Evolutionary conservation across 768 basidiomycete genomes (phyloP).

Genomic region (Tulasnella sp.): DNA sequence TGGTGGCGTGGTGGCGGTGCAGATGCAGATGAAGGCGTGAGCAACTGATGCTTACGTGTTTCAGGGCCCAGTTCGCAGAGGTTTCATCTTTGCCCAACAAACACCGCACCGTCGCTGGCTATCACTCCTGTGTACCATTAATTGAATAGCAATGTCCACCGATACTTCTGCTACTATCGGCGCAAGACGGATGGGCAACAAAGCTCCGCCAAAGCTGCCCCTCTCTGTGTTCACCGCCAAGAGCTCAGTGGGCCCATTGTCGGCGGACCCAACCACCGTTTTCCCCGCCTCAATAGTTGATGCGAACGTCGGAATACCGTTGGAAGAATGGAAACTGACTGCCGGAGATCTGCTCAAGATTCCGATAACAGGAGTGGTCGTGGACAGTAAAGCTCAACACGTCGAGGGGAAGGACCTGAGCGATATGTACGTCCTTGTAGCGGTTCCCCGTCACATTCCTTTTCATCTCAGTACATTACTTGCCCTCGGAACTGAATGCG

Average conservation of each 20-base stretch:
- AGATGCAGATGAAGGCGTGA: too few relatives aligned
- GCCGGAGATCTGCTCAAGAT: constrained; percentile 36
- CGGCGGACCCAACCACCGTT: constrained; percentile 55
- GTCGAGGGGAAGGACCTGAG: not conserved
- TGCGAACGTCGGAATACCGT: constrained; percentile 45
- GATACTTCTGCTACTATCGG: not conserved
- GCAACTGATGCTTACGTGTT: too few relatives aligned
- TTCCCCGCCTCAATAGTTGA: constrained; percentile 57
- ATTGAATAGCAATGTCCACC: too few relatives aligned
- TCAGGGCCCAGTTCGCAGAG: too few relatives aligned
- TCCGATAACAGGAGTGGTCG: constrained; percentile 45
- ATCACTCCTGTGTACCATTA: too few relatives aligned
- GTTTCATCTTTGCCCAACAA: too few relatives aligned
- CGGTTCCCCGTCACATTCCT: not conserved
- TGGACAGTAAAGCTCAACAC: constrained; percentile 30
- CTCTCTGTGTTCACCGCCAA: constrained; percentile 57
- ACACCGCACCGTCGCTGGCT: too few relatives aligned
- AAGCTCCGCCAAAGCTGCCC: constrained; percentile 54
- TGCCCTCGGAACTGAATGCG: not conserved
- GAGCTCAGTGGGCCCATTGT: constrained; percentile 53
- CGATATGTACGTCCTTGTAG: not conserved
- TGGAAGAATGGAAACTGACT: constrained; percentile 43
- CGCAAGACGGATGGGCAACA: not conserved
- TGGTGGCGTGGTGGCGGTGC: too few relatives aligned
- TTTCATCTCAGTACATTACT: not conserved